A percentile compares a stretch with the other conserved stretches of the same genome.
These are phyloP conservation scores for Solanum sejunctum DNA, from an alignment of 257 asterid species.

Conservation along the genomic window DNA sequence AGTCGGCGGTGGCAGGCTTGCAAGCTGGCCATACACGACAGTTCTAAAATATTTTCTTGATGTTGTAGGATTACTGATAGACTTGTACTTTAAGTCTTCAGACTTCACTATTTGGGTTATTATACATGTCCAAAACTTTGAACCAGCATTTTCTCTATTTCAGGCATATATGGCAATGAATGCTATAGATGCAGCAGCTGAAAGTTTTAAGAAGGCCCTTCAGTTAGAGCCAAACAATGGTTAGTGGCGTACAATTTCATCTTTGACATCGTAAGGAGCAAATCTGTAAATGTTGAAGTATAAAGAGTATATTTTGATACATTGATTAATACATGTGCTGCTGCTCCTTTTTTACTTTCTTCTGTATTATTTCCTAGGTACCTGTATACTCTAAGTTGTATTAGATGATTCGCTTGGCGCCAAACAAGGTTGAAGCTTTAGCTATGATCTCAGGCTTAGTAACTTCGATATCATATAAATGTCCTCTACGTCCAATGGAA, in stretches of 20 bases:
- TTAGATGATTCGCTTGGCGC: neutral
- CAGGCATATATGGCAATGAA: slow-evolving; percentile 37
- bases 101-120: neutral
- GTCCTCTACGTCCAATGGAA: neutral
- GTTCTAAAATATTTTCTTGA: neutral
- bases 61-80: neutral
- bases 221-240: slow-evolving; percentile 29
- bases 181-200: slow-evolving; percentile 23
- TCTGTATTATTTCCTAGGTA: neutral
- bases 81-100: neutral
- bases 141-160: neutral
- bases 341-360: neutral
- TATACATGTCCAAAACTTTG: neutral
- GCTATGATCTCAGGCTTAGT: neutral
- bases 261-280: neutral
- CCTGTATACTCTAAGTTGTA: neutral
- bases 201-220: slow-evolving; percentile 25
- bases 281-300: neutral
- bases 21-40: neutral
- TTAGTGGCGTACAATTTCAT: neutral
- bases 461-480: neutral
- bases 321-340: neutral
- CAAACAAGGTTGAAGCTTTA: neutral
- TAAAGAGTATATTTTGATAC: neutral
- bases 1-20: too few species aligned